These are phyloP conservation scores for Ehretia macrophylla DNA, from an alignment of 257 asterid genomes.

Conservation along the genomic window DNA sequence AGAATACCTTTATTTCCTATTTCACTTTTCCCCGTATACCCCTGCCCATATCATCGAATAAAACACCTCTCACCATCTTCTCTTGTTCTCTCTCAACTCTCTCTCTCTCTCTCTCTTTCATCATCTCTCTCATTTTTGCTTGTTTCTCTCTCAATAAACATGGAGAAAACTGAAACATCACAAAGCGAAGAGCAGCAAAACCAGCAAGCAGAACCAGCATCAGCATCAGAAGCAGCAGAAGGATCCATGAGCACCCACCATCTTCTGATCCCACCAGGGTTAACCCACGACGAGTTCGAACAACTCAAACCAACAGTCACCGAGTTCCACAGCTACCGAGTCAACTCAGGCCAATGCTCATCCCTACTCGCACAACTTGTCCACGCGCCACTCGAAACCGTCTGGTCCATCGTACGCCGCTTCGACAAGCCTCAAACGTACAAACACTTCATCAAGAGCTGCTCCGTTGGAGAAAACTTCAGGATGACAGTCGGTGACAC, in stretches of 20 bases:
- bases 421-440: constrained; percentile 79
- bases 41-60: too few species aligned
- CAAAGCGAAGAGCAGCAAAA: constrained; percentile 2
- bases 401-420: constrained; percentile 72
- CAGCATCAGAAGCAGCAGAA: constrained; percentile 1
- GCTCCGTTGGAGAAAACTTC: constrained; percentile 49
- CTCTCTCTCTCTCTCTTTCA: background rate
- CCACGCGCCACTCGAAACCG: constrained; percentile 59
- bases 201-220: background rate
- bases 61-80: background rate
- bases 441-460: constrained; percentile 96
- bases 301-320: constrained; percentile 41
- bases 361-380: constrained; percentile 72
- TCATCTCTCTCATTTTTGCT: background rate
- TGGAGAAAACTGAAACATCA: constrained; percentile 16
- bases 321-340: constrained; percentile 67
- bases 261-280: constrained; percentile 34
- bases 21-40: too few species aligned
- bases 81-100: background rate
- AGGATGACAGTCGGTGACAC: constrained; percentile 50
- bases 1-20: too few species aligned
- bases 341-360: constrained; percentile 64
- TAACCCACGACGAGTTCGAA: constrained; percentile 58
- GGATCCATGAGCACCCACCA: constrained; percentile 11
- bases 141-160: constrained; percentile 2